Percentiles rank a stretch among this genome's conserved stretches.
These are phyloP conservation scores for Fagopyrum tataricum DNA, from an alignment of 148 eudicot genomes.

Conservation along the genomic window DNA sequence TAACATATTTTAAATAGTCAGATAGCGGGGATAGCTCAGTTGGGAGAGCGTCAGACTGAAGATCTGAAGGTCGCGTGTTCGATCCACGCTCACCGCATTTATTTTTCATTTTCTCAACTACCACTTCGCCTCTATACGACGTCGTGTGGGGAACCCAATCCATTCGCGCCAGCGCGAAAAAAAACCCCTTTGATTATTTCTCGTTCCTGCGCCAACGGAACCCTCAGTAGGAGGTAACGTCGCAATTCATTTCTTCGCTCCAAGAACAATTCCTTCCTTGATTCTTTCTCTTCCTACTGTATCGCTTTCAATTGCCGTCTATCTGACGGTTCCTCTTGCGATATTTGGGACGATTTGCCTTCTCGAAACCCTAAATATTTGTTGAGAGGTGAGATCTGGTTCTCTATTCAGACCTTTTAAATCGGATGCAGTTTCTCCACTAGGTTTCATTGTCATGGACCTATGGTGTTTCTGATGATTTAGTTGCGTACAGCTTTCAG, in stretches of 20 bases:
- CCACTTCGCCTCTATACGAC: not conserved
- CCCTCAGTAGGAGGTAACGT: no score
- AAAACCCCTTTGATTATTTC: not conserved
- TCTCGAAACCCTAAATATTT: not conserved
- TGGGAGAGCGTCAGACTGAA: slow-evolving; percentile 54
- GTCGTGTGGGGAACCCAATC: not conserved
- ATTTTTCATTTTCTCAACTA: not conserved
- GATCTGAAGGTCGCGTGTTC: slow-evolving; percentile 86
- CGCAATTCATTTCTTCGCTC: not conserved
- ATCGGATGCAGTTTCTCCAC: not conserved
- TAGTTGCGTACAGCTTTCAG: not conserved
- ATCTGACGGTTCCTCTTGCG: not conserved
- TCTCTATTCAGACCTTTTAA: not conserved
- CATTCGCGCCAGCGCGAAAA: slow-evolving; percentile 3
- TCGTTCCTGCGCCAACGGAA: no score
- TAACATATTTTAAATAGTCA: no score
- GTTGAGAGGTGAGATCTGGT: not conserved
- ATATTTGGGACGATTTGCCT: not conserved
- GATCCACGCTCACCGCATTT: slow-evolving; percentile 97
- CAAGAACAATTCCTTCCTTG: not conserved
- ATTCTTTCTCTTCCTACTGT: not conserved
- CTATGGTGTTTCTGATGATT: not conserved
- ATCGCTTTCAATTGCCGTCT: not conserved
- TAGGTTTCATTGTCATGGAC: not conserved
- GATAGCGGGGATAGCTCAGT: slow-evolving; percentile 24